These are phyloP conservation scores for Saccharomycodes ludwigii DNA, from an alignment of 805 yeast species.

Conservation along the genomic window DNA sequence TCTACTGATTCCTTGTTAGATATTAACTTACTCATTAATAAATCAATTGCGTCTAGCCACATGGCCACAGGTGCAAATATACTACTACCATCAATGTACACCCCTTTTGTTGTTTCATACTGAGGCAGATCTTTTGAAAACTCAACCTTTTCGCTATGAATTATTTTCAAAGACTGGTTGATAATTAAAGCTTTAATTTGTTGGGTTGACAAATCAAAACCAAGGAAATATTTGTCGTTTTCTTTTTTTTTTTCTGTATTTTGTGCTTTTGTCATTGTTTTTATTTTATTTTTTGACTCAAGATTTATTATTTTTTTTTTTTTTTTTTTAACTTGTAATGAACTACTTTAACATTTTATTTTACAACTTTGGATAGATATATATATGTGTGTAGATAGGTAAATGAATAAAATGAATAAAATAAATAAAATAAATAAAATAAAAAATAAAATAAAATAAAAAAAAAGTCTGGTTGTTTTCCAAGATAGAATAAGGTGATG, in stretches of 20 bases:
- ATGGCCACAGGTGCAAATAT: conserved; percentile 73
- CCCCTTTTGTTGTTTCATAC: conserved; percentile 67
- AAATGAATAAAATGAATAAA: too few species aligned
- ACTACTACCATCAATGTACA: conserved; percentile 39
- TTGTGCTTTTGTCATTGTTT: not conserved
- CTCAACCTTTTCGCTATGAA: conserved; percentile 50
- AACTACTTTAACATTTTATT: too few species aligned
- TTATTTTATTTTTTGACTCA: not conserved
- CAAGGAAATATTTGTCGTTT: conserved; percentile 31
- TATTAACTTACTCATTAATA: conserved; percentile 40
- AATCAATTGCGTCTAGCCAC: conserved; percentile 81
- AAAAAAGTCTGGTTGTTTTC: too few species aligned
- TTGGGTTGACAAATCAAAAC: conserved; percentile 84
- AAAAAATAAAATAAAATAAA: too few species aligned
- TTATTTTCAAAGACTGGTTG: conserved; percentile 37
- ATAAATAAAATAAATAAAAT: too few species aligned
- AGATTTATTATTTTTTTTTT: not conserved
- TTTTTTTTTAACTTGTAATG: too few species aligned
- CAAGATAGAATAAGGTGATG: too few species aligned
- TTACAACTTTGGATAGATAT: too few species aligned
- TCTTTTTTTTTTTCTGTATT: not conserved
- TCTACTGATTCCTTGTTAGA: conserved; percentile 35
- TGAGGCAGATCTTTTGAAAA: conserved; percentile 53
- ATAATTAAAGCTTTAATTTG: conserved; percentile 70
- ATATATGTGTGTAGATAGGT: too few species aligned